These are phyloP conservation scores for Paramarasmius palmivorus DNA, from an alignment of 1,284 basidiomycete genomes.

Conservation along the genomic window DNA sequence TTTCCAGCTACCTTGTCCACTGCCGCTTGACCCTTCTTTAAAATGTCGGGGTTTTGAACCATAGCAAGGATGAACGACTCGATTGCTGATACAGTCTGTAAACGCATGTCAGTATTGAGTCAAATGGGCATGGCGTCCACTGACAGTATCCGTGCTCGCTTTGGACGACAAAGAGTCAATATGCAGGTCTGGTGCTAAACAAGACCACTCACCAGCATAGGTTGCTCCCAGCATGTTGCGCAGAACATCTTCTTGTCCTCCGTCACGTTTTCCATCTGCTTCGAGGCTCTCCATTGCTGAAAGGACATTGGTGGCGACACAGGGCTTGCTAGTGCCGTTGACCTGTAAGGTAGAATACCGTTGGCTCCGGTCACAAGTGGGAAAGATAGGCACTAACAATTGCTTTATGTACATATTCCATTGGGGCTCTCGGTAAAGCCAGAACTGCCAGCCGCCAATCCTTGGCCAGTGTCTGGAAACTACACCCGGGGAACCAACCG, in stretches of 20 bases:
- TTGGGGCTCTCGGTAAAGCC: neutral
- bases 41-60: constrained; percentile 5
- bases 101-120: neutral
- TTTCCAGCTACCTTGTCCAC: constrained; percentile 1
- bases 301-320: neutral
- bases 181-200: neutral
- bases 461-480: neutral
- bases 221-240: constrained; percentile 3
- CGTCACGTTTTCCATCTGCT: neutral
- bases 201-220: constrained; percentile 5
- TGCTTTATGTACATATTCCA: neutral
- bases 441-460: neutral
- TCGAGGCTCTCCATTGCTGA: neutral
- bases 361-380: too few species aligned
- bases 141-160: constrained; percentile 13
- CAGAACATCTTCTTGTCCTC: neutral
- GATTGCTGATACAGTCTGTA: neutral
- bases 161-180: neutral
- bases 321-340: neutral
- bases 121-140: neutral
- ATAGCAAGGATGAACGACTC: constrained; percentile 6
- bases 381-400: too few species aligned
- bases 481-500: neutral
- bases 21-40: constrained; percentile 5
- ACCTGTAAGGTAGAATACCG: too few species aligned